phyloP scores from a whole-genome alignment of 129 eudicot genomes.

The Chrysanthemum makinoi region DNA sequence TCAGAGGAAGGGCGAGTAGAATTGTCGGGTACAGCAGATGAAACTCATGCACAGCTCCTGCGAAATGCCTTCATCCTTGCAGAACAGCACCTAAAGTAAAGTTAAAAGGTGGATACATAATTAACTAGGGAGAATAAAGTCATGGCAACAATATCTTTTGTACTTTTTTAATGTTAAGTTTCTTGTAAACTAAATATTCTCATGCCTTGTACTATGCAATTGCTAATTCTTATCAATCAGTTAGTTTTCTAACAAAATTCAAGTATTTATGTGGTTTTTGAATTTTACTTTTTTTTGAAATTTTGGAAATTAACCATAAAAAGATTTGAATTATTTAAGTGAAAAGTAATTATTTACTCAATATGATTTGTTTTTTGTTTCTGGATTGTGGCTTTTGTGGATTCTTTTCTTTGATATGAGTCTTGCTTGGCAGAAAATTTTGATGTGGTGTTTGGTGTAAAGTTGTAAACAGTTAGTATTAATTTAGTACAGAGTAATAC shows the following conservation, averaged over 20 bases:
- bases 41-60: constrained; percentile 47
- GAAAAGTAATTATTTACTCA: too few species aligned
- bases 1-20: constrained; percentile 37
- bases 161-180: neutral
- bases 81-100: constrained; percentile 27
- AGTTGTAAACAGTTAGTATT: neutral
- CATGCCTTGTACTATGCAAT: neutral
- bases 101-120: constrained; percentile 6
- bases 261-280: neutral
- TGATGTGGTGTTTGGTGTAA: neutral
- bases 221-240: neutral
- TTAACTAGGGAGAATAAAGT: neutral
- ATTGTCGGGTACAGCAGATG: constrained; percentile 42
- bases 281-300: neutral
- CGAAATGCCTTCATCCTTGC: constrained; percentile 48
- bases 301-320: neutral
- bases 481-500: neutral
- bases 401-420: neutral
- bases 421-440: neutral
- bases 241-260: neutral
- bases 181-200: constrained; percentile 11
- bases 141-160: neutral
- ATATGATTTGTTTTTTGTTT: neutral
- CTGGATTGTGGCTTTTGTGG: neutral
- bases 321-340: too few species aligned